Base-by-base conservation (phyloP, 345 rosid genomes). In the Psidium guajava region DNA sequence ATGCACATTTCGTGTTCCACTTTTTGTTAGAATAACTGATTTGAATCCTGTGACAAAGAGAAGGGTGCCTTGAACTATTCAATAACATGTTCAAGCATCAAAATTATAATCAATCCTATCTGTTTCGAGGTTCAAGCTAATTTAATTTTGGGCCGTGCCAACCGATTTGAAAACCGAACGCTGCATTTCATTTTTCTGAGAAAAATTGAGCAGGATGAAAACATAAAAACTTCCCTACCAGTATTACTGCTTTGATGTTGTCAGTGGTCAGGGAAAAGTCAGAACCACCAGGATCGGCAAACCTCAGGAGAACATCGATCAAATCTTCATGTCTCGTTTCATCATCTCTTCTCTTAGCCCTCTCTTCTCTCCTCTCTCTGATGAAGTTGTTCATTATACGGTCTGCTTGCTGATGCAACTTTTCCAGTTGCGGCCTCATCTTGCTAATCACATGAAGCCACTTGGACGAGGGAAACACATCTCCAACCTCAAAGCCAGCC, bases 211-310 rank as follows among this genome's bases (percentile, higher is more conserved):
- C 24, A 32, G 0, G 42, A 42, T 56, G n/a, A 44, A 83, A 11
- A 51, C 25, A 74, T 12, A 69, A 52, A 55, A 51, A 27, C 2
- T 25, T n/a, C 36, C 83, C 32, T 6, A 88, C 92, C 87, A 86
- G 24, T 47, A 87, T 83, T 15, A 90, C 83, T 51, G 90, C 87
- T 81, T 90, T 88, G 83, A 90, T 84, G 86, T 87, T 90, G 75
- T 80, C 36, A n/a, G 40, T 57, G 20, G 87, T 82, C 40, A 90
- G 54, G 27, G 88, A 50, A 54, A 85, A 49, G 7, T 83, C 87
- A 6, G 10, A 27, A 42, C 75, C 25, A 42, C 84, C 81, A 2
- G 42, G 22, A 21, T 49, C 75, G 12, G 84, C 86, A 53, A 86
- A 59, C 47, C 83, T 61, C 50, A 89, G 53, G 75, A 86, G 89